A percentile compares a stretch with the other conserved stretches of the same genome.
These are phyloP conservation scores for Colletotrichum sansevieriae DNA, from an alignment of 2,329 filamentous ascomycete genomes.

Conservation along the genomic window DNA sequence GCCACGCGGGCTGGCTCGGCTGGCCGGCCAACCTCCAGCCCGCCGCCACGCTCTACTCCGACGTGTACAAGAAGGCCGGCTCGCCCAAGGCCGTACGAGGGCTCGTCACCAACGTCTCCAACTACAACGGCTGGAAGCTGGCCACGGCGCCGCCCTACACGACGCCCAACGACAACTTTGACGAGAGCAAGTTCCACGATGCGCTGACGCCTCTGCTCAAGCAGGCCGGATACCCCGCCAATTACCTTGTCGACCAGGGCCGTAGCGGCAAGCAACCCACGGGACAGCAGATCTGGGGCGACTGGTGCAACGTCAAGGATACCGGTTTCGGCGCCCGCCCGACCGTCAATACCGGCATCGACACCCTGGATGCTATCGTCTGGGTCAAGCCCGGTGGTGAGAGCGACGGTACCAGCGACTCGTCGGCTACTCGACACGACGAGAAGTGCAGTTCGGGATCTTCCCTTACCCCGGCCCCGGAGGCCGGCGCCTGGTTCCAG, in stretches of 20 bases:
- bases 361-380: constrained; percentile 67
- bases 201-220: constrained; percentile 39
- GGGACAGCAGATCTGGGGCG: constrained; percentile 64
- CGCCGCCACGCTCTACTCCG: constrained; percentile 47
- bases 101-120: constrained; percentile 53
- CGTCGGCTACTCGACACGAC: constrained; percentile 59
- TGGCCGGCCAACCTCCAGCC: constrained; percentile 49
- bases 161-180: constrained; percentile 34
- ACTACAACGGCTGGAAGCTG: constrained; percentile 49
- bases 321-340: constrained; percentile 68
- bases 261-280: constrained; percentile 59
- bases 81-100: constrained; percentile 52
- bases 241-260: constrained; percentile 42
- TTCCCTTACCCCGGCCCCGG: constrained; percentile 73
- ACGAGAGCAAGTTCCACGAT: constrained; percentile 42
- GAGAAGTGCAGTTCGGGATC: constrained; percentile 62
- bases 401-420: constrained; percentile 51
- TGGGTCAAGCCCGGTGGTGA: constrained; percentile 70
- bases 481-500: constrained; percentile 78
- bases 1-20: constrained; percentile 55
- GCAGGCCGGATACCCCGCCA: constrained; percentile 39
- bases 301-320: constrained; percentile 70
- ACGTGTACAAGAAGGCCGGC: constrained; percentile 51
- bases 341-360: constrained; percentile 63
- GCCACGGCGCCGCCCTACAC: constrained; percentile 46